Percentiles rank a stretch among this genome's conserved stretches.
Conservation (phyloP, 192 early-diverging fungal species). For the Geranomyces variabilis region DNA sequence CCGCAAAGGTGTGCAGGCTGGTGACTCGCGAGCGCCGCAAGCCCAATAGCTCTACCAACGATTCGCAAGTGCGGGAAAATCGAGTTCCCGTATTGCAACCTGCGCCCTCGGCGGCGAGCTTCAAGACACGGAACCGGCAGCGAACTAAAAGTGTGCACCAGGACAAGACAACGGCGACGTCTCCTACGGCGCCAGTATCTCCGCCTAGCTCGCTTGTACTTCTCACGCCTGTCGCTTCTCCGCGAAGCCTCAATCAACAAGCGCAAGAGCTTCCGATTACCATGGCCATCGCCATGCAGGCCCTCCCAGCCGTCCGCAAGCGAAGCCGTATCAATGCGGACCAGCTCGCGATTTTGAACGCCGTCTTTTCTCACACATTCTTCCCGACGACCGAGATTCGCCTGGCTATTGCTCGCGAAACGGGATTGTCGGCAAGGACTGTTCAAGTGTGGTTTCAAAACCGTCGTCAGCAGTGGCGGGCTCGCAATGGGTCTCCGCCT, state of each 20-base stretch:
- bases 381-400: slow-evolving; percentile 85
- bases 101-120: too few relatives aligned
- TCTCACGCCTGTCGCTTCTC: slow-evolving; percentile 1
- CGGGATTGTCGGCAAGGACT: slow-evolving; percentile 83
- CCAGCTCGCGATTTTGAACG: not conserved
- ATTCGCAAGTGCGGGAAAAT: too few relatives aligned
- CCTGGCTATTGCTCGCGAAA: slow-evolving; percentile 69
- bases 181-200: not conserved
- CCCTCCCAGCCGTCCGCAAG: not conserved
- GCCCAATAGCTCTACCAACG: too few relatives aligned
- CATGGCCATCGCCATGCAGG: not conserved
- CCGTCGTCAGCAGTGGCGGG: slow-evolving; percentile 71
- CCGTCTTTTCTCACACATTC: slow-evolving; percentile 75
- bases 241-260: not conserved
- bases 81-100: too few relatives aligned
- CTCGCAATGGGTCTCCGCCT: slow-evolving; percentile 5
- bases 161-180: too few relatives aligned
- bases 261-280: not conserved
- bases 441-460: slow-evolving; percentile 98
- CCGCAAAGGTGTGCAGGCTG: too few relatives aligned
- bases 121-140: too few relatives aligned
- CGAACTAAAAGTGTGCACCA: too few relatives aligned
- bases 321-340: not conserved
- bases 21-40: too few relatives aligned
- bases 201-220: not conserved